These are phyloP conservation scores for Salix udensis DNA, from an alignment of 345 rosid genomes.

Conservation along the genomic window DNA sequence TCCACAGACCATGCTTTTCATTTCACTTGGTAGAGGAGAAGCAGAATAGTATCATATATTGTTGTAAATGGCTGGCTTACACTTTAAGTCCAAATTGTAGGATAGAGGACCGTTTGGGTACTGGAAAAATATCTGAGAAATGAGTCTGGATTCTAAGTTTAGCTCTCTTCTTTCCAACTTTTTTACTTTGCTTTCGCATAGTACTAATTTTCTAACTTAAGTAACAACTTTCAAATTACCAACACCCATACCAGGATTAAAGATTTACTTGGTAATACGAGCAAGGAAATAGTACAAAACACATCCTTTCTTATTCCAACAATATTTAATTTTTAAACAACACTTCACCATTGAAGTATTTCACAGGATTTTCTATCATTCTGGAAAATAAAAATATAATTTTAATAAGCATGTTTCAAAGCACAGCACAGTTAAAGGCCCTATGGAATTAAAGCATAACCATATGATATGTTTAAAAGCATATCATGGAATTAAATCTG, in stretches of 20 bases:
- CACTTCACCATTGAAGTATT: neutral
- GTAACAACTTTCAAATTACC: neutral
- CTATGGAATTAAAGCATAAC: no score
- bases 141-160: neutral
- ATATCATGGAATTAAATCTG: neutral
- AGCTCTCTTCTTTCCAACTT: no score
- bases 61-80: no score
- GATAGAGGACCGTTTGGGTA: neutral
- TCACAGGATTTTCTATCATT: neutral
- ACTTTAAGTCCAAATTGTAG: neutral
- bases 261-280: neutral
- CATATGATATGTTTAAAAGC: no score
- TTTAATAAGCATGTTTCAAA: no score
- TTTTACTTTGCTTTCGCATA: neutral
- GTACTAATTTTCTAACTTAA: neutral
- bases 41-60: no score
- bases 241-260: neutral
- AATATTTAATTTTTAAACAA: no score
- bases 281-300: neutral
- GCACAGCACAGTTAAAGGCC: neutral
- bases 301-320: neutral
- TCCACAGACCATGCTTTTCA: no score
- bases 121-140: neutral
- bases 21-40: no score
- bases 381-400: no score